These are phyloP conservation scores for Tricholomella constricta DNA, from an alignment of 768 basidiomycete genomes.

Conservation along the genomic window DNA sequence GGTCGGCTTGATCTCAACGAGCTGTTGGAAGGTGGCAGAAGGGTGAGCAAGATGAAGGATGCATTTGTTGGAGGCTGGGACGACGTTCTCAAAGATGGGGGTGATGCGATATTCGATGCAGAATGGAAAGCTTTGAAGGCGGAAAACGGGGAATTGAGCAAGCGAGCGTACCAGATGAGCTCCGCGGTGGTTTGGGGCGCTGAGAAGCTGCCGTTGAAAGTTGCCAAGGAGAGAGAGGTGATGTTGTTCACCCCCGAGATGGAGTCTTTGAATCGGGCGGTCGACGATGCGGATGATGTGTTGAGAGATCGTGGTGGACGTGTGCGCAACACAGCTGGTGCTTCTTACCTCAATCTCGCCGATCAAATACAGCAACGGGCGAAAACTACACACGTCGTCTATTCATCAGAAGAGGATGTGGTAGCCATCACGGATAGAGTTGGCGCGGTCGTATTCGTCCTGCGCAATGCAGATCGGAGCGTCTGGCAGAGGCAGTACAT, in stretches of 20 bases:
- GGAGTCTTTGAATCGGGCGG: conserved; percentile 62
- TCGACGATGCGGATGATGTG: conserved; percentile 55
- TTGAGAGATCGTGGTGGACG: conserved; percentile 42
- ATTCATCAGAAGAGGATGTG: conserved; percentile 24
- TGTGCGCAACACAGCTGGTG: conserved; percentile 58
- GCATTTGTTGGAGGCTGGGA: conserved; percentile 51
- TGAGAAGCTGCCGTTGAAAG: conserved; percentile 38
- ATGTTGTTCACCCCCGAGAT: conserved; percentile 57
- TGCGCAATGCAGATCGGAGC: conserved; percentile 55
- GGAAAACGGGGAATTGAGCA: conserved; percentile 43
- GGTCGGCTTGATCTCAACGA: conserved; percentile 43
- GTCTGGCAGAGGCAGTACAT: conserved; percentile 55
- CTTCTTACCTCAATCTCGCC: conserved; percentile 55
- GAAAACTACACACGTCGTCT: conserved; percentile 48
- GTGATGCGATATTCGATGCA: conserved; percentile 22
- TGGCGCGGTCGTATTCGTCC: conserved; percentile 49
- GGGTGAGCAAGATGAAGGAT: conserved; percentile 54
- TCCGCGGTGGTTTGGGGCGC: conserved; percentile 49
- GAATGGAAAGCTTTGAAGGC: conserved; percentile 39
- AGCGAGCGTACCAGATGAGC: conserved; percentile 47
- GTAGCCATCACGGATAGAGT: conserved; percentile 16
- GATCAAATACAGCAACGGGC: conserved; percentile 34
- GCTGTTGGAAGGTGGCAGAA: conserved; percentile 42
- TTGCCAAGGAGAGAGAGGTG: conserved; percentile 25
- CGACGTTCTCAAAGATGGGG: conserved; percentile 30